Evolutionary conservation across 768 basidiomycete species (phyloP), one percentile per base, ranked within the genome.

Genomic region (Mycena alexandri): DNA sequence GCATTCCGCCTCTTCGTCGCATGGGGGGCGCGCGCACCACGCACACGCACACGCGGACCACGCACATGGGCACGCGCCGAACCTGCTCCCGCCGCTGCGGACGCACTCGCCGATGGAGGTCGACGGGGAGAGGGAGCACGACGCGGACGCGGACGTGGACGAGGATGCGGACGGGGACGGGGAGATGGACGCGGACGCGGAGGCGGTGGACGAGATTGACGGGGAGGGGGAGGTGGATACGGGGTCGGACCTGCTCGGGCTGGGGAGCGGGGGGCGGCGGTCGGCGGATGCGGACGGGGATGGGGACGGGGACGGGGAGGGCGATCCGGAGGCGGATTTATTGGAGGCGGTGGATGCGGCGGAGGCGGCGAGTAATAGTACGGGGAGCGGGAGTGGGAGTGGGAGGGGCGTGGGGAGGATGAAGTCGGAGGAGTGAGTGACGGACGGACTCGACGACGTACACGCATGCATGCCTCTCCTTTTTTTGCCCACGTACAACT

Each of bases 341-440:
- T 65, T 81, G 47, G 81, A 78, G 71, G 80, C 79, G 34, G 80
- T 80, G 53, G 80, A 80, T 61, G 80, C 79, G n/a, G 78, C 82
- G 19, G 81, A 82, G 75, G 58, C 52, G 47, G 65, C 65, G 65
- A 61, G 46, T 24, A 55, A 52, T 17, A 46, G 51, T 36, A 65
- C n/a, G 11, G 65, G 57, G 56, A 21, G 47, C 36, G 41, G 46
- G 54, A 25, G 48, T 53, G 61, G 25, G 55, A 25, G 33, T 34
- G 34, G 21, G 22, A 29, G 34, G 24, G 53, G 62, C 24, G 38
- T 44, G 61, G 38, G 47, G 42, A 22, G 63, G 36, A 25, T 60
- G 43, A 61, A 61, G 65, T 41, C 33, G 5, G 65, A 66, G 59
- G 65, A 61, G 33, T 29, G 29, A 29, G 29, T 63, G 22, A 21